phyloP scores from a whole-genome alignment of 768 basidiomycete genomes.

The Lentinula lateritia region DNA sequence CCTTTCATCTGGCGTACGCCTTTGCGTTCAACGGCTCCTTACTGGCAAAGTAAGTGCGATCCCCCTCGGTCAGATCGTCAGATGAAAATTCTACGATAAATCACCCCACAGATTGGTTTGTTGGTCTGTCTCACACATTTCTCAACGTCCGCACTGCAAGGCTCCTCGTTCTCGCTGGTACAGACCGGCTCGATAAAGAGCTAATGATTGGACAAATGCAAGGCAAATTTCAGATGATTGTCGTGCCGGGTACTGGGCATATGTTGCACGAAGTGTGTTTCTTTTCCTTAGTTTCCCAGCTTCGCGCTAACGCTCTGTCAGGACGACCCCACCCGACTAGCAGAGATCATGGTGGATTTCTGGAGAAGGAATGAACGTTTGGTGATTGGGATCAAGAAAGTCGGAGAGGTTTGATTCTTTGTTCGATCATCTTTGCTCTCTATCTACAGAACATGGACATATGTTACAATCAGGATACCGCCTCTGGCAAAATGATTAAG shows the following conservation, averaged over 20 bases:
- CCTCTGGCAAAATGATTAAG: too few species aligned
- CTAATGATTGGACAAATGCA: slow-evolving; percentile 98
- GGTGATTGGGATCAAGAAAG: slow-evolving; percentile 53
- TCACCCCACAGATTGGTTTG: slow-evolving; percentile 75
- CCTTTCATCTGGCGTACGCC: slow-evolving; percentile 80
- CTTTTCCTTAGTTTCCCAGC: not conserved
- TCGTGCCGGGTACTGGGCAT: slow-evolving; percentile 85
- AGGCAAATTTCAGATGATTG: slow-evolving; percentile 91
- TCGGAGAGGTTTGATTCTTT: slow-evolving; percentile 30
- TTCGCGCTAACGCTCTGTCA: slow-evolving; percentile 23
- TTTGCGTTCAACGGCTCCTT: slow-evolving; percentile 76
- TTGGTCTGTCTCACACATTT: slow-evolving; percentile 74
- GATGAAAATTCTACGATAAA: not conserved
- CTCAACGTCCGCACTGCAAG: slow-evolving; percentile 74
- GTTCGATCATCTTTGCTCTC: too few species aligned
- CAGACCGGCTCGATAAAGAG: slow-evolving; percentile 87
- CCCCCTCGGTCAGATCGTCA: not conserved
- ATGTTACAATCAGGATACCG: too few species aligned
- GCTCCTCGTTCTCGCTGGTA: slow-evolving; percentile 85
- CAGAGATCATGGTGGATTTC: slow-evolving; percentile 81
- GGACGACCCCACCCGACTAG: slow-evolving; percentile 82
- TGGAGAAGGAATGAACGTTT: slow-evolving; percentile 85
- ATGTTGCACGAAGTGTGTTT: slow-evolving; percentile 83
- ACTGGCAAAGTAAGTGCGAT: slow-evolving; percentile 68
- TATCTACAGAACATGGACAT: too few species aligned